Percentiles rank a stretch among this genome's conserved stretches.
Evolutionary conservation across 108 stramenopile genomes (phyloP).

Genomic region (Fistulifera pelliculosa): DNA sequence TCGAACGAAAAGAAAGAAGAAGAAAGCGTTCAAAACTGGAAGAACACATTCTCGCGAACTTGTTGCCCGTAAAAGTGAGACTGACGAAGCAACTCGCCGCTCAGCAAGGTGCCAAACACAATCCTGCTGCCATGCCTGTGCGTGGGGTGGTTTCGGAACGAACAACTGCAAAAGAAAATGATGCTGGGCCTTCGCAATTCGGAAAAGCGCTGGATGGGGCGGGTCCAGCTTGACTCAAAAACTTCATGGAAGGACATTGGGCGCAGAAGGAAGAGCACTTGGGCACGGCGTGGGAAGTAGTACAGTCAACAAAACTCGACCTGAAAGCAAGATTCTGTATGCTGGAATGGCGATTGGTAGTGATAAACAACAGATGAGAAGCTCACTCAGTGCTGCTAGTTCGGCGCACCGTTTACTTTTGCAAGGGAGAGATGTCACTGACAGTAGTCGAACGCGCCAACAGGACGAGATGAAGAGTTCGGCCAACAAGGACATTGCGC

Average conservation of each 20-base stretch:
- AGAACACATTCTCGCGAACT: conserved; percentile 78
- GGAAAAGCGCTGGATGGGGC: conserved; percentile 44
- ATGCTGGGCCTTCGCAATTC: conserved; percentile 39
- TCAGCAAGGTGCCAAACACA: conserved; percentile 73
- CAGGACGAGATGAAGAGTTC: neutral
- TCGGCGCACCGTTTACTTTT: conserved; percentile 55
- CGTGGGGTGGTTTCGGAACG: conserved; percentile 4
- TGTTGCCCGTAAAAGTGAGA: conserved; percentile 75
- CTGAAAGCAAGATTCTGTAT: conserved; percentile 33
- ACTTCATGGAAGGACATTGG: conserved; percentile 53
- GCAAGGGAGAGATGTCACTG: conserved; percentile 11
- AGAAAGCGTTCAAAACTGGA: conserved; percentile 73
- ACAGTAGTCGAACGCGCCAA: no score
- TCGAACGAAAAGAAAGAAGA: conserved; percentile 59
- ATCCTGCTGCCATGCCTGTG: conserved; percentile 65
- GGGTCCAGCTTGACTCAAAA: conserved; percentile 56
- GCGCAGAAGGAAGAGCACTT: conserved; percentile 24
- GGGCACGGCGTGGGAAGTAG: conserved; percentile 22
- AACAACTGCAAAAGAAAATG: conserved; percentile 1
- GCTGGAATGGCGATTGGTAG: conserved; percentile 78
- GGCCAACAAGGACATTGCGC: neutral
- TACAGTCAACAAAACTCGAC: neutral
- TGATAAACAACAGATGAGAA: conserved; percentile 35
- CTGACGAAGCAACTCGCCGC: conserved; percentile 74
- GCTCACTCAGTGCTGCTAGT: conserved; percentile 49